Evolutionary conservation across 495 filamentous ascomycete species (phyloP).

Genomic region (Talaromyces wortmannii): DNA sequence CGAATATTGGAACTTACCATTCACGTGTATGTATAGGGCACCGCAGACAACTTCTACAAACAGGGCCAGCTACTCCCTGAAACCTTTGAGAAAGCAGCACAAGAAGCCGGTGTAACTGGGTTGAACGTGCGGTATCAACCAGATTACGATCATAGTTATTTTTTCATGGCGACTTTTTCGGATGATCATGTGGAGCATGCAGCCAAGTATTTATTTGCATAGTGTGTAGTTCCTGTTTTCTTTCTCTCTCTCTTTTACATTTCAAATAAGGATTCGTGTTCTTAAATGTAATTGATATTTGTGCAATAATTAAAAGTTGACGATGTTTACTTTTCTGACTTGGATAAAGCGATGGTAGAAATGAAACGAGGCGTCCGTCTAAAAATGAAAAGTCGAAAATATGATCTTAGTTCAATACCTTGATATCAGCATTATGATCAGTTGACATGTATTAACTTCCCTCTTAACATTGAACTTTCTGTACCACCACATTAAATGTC

Average conservation of each 20-base stretch:
- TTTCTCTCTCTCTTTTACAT: neutral
- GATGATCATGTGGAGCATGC: slow-evolving; percentile 88
- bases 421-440: no score
- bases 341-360: neutral
- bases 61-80: slow-evolving; percentile 87
- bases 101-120: slow-evolving; percentile 58
- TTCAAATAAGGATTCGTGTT: no score
- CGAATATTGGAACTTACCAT: neutral
- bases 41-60: slow-evolving; percentile 93
- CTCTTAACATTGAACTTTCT: no score
- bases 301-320: neutral
- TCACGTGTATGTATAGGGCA: slow-evolving; percentile 46
- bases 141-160: slow-evolving; percentile 96
- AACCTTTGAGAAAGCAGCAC: slow-evolving; percentile 77
- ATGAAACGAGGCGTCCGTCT: neutral
- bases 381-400: neutral
- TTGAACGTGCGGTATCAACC: slow-evolving; percentile 76
- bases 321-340: neutral
- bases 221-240: slow-evolving; percentile 31
- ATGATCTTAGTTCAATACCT: neutral
- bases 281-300: neutral
- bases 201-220: slow-evolving; percentile 68
- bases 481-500: no score
- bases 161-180: slow-evolving; percentile 81
- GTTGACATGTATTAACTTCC: no score